Conservation (phyloP, 768 basidiomycete genomes). For the Dioszegia crocea region DNA sequence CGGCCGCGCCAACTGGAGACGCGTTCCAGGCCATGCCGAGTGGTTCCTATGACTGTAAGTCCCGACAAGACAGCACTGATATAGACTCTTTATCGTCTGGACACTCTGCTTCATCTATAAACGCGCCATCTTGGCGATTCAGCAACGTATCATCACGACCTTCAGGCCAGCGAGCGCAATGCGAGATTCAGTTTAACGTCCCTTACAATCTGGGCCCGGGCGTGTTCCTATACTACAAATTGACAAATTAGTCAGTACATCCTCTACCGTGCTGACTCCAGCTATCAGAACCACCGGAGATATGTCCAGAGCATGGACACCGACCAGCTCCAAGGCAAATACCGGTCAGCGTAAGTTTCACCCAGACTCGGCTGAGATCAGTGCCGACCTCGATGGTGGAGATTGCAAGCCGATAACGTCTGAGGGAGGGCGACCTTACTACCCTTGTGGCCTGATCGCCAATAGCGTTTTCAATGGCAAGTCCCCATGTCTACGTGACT, state of each 20-base stretch:
- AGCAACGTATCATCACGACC: slow-evolving; percentile 55
- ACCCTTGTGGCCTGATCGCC: slow-evolving; percentile 95
- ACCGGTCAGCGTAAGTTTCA: slow-evolving; percentile 33
- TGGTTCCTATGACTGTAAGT: slow-evolving; percentile 44
- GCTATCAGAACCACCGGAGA: slow-evolving; percentile 96
- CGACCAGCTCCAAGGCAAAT: slow-evolving; percentile 71
- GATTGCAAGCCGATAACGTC: slow-evolving; percentile 85
- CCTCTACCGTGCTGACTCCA: slow-evolving; percentile 35
- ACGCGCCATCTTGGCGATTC: slow-evolving; percentile 72
- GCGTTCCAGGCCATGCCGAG: slow-evolving; percentile 59
- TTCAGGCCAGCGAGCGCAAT: slow-evolving; percentile 57
- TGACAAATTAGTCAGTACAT: slow-evolving; percentile 46
- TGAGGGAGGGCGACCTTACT: slow-evolving; percentile 60
- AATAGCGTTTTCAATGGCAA: slow-evolving; percentile 94
- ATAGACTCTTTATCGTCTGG: slow-evolving; percentile 40
- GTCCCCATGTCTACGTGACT: slow-evolving; percentile 23
- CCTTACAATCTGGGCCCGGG: slow-evolving; percentile 68
- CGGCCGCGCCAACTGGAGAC: slow-evolving; percentile 54
- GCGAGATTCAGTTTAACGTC: slow-evolving; percentile 75
- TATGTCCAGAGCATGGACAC: slow-evolving; percentile 89
- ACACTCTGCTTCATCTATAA: slow-evolving; percentile 47
- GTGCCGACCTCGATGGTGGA: slow-evolving; percentile 53
- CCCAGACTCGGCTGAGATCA: slow-evolving; percentile 1
- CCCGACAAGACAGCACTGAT: not conserved
- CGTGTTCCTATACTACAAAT: slow-evolving; percentile 91